Evolutionary conservation across 2,329 filamentous ascomycete genomes (phyloP).

Genomic region (Sporothrix sp.): DNA sequence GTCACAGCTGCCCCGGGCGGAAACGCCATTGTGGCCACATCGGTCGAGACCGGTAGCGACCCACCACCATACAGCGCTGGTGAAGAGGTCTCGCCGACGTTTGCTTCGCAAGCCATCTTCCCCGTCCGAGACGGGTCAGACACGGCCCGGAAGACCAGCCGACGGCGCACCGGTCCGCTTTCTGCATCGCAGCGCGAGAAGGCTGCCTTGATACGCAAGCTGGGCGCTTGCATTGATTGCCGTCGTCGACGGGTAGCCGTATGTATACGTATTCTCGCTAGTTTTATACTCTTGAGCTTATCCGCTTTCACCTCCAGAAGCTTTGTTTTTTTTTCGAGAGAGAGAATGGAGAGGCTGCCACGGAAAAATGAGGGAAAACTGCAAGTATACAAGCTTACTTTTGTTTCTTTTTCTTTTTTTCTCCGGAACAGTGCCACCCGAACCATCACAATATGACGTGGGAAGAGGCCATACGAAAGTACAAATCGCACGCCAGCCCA

Average conservation of each 20-base stretch:
- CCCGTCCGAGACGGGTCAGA: slow-evolving; percentile 45
- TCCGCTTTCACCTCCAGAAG: too few species aligned
- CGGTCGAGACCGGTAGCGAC: slow-evolving; percentile 36
- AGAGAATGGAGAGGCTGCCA: too few species aligned
- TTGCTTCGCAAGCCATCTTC: slow-evolving; percentile 41
- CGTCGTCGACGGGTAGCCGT: slow-evolving; percentile 12
- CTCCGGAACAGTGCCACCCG: slow-evolving; percentile 40
- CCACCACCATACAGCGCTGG: slow-evolving; percentile 37
- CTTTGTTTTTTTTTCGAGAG: neutral
- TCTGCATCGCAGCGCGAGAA: slow-evolving; percentile 49
- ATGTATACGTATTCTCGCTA: neutral
- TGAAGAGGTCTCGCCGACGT: slow-evolving; percentile 39
- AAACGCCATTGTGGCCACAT: slow-evolving; percentile 25
- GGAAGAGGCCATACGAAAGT: slow-evolving; percentile 48
- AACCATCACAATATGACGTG: slow-evolving; percentile 52
- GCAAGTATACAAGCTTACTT: slow-evolving; percentile 2
- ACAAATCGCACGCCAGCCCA: slow-evolving; percentile 44
- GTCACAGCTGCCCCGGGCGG: slow-evolving; percentile 39
- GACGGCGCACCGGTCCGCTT: slow-evolving; percentile 49
- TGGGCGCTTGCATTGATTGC: slow-evolving; percentile 48
- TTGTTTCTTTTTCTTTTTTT: neutral
- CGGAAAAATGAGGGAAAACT: neutral
- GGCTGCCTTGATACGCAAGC: slow-evolving; percentile 49
- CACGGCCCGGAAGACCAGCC: slow-evolving; percentile 43
- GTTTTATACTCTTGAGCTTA: neutral